Evolutionary conservation across 1,284 basidiomycete genomes (phyloP), one percentile per base, ranked within the genome.

Genomic region (Cutaneotrichosporon cyanovorans): DNA sequence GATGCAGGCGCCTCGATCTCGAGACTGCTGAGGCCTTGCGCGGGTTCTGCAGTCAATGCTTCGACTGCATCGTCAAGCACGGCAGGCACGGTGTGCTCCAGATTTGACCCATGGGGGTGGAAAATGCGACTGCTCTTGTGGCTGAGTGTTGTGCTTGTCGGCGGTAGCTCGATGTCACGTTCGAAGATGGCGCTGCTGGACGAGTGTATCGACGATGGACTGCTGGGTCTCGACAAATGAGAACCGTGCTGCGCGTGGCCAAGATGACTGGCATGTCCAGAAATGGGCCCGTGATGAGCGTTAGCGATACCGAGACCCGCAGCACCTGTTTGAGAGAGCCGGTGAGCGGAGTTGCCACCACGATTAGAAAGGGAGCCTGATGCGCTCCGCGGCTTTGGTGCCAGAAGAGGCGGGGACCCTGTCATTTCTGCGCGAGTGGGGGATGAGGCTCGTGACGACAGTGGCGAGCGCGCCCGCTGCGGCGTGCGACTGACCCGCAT

Each of bases 41-140:
- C 50, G 5, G 45, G 51, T 14, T 58, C 49, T 8, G 56, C 58
- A 0, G 61, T 58, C 30, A 72, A 55, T 2, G 70, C 70, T 51
- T 72, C 69, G 31, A 72, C 64, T 5, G 70, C 70, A 48, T 71
- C 69, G 41, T 71, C 68, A 38, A 72, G 49, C 0, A 69, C 70
- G 2, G 70, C 66, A 0, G 70, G 70, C 18, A 72, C 69, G 3
- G 62, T 62, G 31, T 66, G 62, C 46, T 70, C 68, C 20, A 70
- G 51, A 2, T 58, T 56, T 1, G 61, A 63, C 9, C 66, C 68
- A 44, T 70, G 68, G 3, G 66, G 55, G 38, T 65, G 63, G 21
- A 58, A 60, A 22, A 68, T 46, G 30, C 66, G 53, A 25, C 58
- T 61, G 7, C 61, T 40, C 55, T 68, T 70, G 57, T 68, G 66